phyloP scores from a whole-genome alignment of 805 yeast genomes.

The Diddensiella caesifluorescens region DNA sequence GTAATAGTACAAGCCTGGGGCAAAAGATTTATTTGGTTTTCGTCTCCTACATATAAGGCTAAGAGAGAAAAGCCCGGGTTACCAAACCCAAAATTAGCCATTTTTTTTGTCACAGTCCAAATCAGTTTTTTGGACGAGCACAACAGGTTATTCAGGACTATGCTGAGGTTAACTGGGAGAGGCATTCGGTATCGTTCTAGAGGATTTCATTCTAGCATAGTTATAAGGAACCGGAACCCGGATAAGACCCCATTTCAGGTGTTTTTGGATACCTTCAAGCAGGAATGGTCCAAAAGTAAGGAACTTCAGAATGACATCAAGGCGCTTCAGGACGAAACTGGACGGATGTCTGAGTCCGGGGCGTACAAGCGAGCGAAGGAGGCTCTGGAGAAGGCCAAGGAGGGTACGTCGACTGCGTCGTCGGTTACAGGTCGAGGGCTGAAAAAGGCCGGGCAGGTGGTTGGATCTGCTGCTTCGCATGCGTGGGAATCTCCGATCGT shows the following conservation, averaged over 20 bases:
- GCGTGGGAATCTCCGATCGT: conserved; percentile 98
- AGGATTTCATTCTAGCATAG: background rate
- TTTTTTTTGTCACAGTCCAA: no score
- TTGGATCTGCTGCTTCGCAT: conserved; percentile 80
- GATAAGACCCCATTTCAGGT: conserved; percentile 68
- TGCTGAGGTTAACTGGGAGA: no score
- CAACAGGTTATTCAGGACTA: background rate
- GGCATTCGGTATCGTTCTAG: no score
- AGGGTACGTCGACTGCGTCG: conserved; percentile 40
- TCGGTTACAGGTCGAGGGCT: conserved; percentile 70
- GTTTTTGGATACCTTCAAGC: conserved; percentile 84
- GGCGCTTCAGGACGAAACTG: conserved; percentile 93
- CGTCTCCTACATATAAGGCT: no score
- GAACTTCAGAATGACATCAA: conserved; percentile 91
- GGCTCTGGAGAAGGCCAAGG: conserved; percentile 82
- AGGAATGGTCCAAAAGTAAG: conserved; percentile 84
- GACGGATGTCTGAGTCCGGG: conserved; percentile 86
- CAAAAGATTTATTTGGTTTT: no score
- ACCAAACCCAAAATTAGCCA: no score
- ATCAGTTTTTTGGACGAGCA: background rate
- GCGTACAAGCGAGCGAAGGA: conserved; percentile 90
- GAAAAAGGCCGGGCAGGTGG: conserved; percentile 86
- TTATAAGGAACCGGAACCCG: conserved; percentile 4
- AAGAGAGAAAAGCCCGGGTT: no score
- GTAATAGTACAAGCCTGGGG: no score